A percentile compares a stretch with the other conserved stretches of the same genome.
phyloP scores from a whole-genome alignment of 1,284 basidiomycete genomes.

The Trichosporon coremiiforme region DNA sequence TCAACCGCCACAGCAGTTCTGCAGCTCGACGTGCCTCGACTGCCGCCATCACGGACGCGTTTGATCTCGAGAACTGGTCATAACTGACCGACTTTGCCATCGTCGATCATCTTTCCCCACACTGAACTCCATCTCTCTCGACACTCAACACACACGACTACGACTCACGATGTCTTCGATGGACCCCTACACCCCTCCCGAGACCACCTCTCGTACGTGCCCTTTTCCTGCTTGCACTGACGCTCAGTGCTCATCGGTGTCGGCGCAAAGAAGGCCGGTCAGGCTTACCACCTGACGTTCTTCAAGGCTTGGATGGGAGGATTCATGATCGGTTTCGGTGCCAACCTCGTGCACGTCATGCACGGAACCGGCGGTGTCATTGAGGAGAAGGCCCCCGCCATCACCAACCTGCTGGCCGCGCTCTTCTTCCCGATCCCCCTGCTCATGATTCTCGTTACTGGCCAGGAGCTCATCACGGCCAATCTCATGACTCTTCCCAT shows the following conservation, averaged over 20 bases:
- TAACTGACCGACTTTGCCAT: no score
- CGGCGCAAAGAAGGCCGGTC: constrained; percentile 35
- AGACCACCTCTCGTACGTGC: constrained; percentile 30
- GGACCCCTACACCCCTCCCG: constrained; percentile 27
- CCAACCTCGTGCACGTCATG: constrained; percentile 34
- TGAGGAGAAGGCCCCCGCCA: constrained; percentile 30
- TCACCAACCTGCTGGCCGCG: constrained; percentile 35
- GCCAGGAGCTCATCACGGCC: constrained; percentile 36
- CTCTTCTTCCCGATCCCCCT: constrained; percentile 39
- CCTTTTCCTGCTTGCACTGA: neutral
- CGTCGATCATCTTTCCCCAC: no score
- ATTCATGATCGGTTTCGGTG: constrained; percentile 40
- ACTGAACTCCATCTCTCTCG: no score
- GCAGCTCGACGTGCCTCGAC: neutral
- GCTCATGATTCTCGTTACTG: constrained; percentile 39
- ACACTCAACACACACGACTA: no score
- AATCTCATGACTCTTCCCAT: constrained; percentile 40
- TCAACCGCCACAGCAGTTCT: neutral
- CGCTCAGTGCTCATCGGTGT: constrained; percentile 31
- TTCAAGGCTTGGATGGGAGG: constrained; percentile 38
- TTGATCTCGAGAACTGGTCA: no score
- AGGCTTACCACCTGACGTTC: constrained; percentile 35
- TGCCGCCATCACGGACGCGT: neutral
- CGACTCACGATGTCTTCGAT: constrained; percentile 1
- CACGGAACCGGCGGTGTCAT: constrained; percentile 32